Evolutionary conservation across 345 rosid genomes (phyloP), one percentile per base, ranked within the genome.

Genomic region (Boechera divaricarpa): DNA sequence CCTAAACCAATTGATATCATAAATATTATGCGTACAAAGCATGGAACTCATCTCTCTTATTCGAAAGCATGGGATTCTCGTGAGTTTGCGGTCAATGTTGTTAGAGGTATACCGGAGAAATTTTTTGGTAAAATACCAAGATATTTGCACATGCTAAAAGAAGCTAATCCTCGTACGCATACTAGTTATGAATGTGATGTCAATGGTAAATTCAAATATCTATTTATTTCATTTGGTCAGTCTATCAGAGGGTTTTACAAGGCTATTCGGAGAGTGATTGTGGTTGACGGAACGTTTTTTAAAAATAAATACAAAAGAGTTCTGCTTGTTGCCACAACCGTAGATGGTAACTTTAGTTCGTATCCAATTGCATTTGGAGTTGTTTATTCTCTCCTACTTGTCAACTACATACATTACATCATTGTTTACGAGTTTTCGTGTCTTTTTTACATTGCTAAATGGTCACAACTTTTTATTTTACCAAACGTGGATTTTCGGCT

Each of bases 121-220:
- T n/a, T 4, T 4, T 58, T n/a, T 33, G 11, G 4, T 3, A 15
- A 15, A 58, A 58, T 58, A 15, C 26, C 42, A 33, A 58, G 16
- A 58, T n/a, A 58, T 41, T 58, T 58, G 13, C 63, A 58, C 9
- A 58, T 58, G 42, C 42, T 58, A 8, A 15, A 32, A 8, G 26
- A n/a, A 58, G 63, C 63, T 15, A 58, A 58, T 58, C 63, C 6
- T 58, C 26, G 63, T 15, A 58, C 7, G 7, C 28, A 58, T 33
- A n/a, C 63, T 15, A 58, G 10, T 32, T 57, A 32, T 4, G 3
- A 31, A 57, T 31, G 1, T 32, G 10, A 31, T 31, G 21, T 1
- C 3, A 24, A 36, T 15, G 42, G 42, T 33, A n/a, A 9, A 58
- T n/a, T 58, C 42, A 58, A 58, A 15, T 33, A 57, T 31, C 10